phyloP scores from a whole-genome alignment of 768 basidiomycete genomes.

The Exsudoporus frostii region DNA sequence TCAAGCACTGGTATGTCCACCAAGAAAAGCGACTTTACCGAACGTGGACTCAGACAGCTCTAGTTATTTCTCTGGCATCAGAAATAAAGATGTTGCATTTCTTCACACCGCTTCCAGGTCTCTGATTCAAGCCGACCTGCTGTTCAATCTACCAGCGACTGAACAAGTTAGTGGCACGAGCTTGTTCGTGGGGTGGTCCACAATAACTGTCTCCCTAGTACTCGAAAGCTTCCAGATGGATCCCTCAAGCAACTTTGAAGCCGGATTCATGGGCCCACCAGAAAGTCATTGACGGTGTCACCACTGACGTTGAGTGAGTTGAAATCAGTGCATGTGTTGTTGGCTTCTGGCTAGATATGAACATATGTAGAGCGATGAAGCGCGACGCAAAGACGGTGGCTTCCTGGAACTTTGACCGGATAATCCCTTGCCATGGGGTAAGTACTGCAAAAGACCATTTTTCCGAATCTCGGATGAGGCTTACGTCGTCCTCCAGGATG shows the following conservation, averaged over 20 bases:
- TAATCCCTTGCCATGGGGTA: slow-evolving; percentile 71
- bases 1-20: slow-evolving; percentile 46
- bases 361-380: slow-evolving; percentile 46
- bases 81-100: slow-evolving; percentile 82
- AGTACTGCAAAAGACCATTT: slow-evolving; percentile 10
- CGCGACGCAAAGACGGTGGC: slow-evolving; percentile 62
- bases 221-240: slow-evolving; percentile 35
- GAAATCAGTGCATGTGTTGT: background rate
- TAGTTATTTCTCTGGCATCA: slow-evolving; percentile 68
- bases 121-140: slow-evolving; percentile 75
- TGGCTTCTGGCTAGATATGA: background rate
- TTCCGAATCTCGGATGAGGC: background rate
- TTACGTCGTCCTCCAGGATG: slow-evolving; percentile 38
- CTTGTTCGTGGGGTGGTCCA: background rate
- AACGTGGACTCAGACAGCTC: background rate
- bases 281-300: slow-evolving; percentile 17
- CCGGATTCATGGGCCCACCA: slow-evolving; percentile 32
- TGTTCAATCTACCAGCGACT: slow-evolving; percentile 75
- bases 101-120: slow-evolving; percentile 69
- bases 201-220: slow-evolving; percentile 29
- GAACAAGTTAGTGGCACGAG: slow-evolving; percentile 56
- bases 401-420: slow-evolving; percentile 69
- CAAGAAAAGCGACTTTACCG: background rate
- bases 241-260: slow-evolving; percentile 26
- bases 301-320: slow-evolving; percentile 30